phyloP scores from a whole-genome alignment of 345 rosid species.

The Capsella bursapastoris region DNA sequence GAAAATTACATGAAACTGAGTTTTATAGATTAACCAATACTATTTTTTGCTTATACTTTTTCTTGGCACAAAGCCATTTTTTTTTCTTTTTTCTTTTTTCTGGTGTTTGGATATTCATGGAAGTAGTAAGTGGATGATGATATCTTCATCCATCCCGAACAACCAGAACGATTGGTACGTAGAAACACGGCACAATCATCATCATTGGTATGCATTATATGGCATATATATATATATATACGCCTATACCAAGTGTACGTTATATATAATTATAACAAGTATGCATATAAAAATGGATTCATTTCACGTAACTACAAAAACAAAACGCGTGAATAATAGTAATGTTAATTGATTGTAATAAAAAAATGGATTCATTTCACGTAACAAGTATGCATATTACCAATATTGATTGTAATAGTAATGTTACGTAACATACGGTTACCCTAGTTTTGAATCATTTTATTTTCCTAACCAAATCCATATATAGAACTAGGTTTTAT shows the following conservation, averaged over 20 bases:
- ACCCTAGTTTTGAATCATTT: background rate
- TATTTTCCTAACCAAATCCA: background rate
- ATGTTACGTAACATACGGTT: too few relatives aligned
- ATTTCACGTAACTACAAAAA: too few relatives aligned
- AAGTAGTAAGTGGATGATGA: conserved; percentile 1
- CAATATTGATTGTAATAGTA: too few relatives aligned
- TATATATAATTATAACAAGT: too few relatives aligned
- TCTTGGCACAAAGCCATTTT: background rate
- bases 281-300: too few relatives aligned
- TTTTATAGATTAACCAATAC: background rate
- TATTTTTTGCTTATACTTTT: background rate
- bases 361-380: too few relatives aligned
- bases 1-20: conserved; percentile 3
- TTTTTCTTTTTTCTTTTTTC: too few relatives aligned
- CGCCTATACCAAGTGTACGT: too few relatives aligned
- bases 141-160: background rate
- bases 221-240: background rate
- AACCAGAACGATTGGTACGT: conserved; percentile 17
- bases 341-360: too few relatives aligned
- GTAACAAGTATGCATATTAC: too few relatives aligned
- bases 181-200: conserved; percentile 23
- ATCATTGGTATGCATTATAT: conserved; percentile 15
- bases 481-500: background rate
- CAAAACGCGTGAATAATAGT: too few relatives aligned
- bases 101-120: too few relatives aligned